These are phyloP conservation scores for Colletotrichum musicola DNA, from an alignment of 2,329 filamentous ascomycete genomes.

Conservation along the genomic window DNA sequence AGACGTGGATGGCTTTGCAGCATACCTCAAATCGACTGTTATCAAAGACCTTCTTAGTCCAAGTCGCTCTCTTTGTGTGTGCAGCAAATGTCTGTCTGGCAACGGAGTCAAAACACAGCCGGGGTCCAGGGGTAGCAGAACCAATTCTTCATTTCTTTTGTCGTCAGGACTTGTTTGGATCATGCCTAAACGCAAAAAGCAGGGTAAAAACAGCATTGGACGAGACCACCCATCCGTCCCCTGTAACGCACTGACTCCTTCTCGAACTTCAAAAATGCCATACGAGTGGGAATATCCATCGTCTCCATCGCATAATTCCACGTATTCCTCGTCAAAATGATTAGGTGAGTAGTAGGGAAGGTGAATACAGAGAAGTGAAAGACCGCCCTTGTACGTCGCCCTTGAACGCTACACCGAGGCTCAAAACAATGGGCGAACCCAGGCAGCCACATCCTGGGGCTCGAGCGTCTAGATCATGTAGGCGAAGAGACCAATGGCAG, in stretches of 20 bases:
- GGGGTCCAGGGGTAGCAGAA: slow-evolving; percentile 2
- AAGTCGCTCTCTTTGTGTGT: slow-evolving; percentile 1
- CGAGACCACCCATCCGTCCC: slow-evolving; percentile 18
- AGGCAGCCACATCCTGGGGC: background rate
- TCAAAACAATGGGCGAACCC: background rate
- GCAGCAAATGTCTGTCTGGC: background rate
- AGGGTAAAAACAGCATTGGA: slow-evolving; percentile 30
- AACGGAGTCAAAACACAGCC: background rate
- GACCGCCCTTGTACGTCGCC: background rate
- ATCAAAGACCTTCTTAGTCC: background rate
- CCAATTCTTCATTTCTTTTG: slow-evolving; percentile 38
- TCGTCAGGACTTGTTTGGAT: slow-evolving; percentile 34
- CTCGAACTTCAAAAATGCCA: slow-evolving; percentile 35
- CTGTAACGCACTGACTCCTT: slow-evolving; percentile 36
- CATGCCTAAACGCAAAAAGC: slow-evolving; percentile 36
- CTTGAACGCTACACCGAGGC: background rate
- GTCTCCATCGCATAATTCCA: slow-evolving; percentile 38
- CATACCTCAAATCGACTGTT: background rate
- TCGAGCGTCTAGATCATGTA: slow-evolving; percentile 59
- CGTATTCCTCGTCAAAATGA: slow-evolving; percentile 38
- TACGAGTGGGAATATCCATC: slow-evolving; percentile 39
- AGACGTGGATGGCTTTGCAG: background rate
- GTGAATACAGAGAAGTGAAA: slow-evolving; percentile 42
- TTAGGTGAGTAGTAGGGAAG: slow-evolving; percentile 39
- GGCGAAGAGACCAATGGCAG: slow-evolving; percentile 65